Evolutionary conservation across 2,329 filamentous ascomycete species (phyloP).

Genomic region (Alternaria metachromatica): DNA sequence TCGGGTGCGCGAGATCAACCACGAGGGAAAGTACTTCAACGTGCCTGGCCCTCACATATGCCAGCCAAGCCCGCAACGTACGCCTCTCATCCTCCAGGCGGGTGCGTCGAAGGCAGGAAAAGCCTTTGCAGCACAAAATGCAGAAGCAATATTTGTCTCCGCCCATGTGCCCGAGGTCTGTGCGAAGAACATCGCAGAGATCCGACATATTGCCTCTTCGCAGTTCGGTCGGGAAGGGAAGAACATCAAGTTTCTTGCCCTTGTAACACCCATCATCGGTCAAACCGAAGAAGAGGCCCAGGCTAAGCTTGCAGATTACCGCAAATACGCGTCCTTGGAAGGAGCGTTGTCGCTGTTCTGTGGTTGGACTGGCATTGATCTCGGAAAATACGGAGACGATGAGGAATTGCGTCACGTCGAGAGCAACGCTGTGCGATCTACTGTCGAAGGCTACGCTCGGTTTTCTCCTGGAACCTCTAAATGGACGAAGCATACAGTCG

Average conservation of each 20-base stretch:
- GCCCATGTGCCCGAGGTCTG: conserved; percentile 69
- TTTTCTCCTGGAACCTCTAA: conserved; percentile 66
- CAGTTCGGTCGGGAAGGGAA: conserved; percentile 64
- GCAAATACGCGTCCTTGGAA: conserved; percentile 67
- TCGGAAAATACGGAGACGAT: conserved; percentile 66
- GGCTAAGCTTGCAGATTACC: conserved; percentile 68
- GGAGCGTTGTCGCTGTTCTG: conserved; percentile 75
- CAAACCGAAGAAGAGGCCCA: conserved; percentile 70
- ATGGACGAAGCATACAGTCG: conserved; percentile 76
- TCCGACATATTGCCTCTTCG: conserved; percentile 61
- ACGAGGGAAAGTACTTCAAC: conserved; percentile 69
- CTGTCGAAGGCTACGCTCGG: conserved; percentile 62
- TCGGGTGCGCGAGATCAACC: conserved; percentile 70
- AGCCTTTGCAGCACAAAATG: conserved; percentile 71
- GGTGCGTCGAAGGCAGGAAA: conserved; percentile 72
- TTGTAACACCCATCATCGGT: conserved; percentile 70
- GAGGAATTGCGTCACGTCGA: conserved; percentile 68
- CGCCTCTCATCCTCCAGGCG: conserved; percentile 73
- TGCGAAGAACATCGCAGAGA: conserved; percentile 67
- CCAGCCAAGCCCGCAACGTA: conserved; percentile 71
- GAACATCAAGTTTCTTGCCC: conserved; percentile 71
- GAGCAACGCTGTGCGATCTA: conserved; percentile 66
- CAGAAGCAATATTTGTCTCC: conserved; percentile 74
- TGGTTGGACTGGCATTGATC: conserved; percentile 75
- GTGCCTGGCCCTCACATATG: conserved; percentile 70